Evolutionary conservation across 805 yeast genomes (phyloP).

Genomic region (Kodamaea kakaduensis): DNA sequence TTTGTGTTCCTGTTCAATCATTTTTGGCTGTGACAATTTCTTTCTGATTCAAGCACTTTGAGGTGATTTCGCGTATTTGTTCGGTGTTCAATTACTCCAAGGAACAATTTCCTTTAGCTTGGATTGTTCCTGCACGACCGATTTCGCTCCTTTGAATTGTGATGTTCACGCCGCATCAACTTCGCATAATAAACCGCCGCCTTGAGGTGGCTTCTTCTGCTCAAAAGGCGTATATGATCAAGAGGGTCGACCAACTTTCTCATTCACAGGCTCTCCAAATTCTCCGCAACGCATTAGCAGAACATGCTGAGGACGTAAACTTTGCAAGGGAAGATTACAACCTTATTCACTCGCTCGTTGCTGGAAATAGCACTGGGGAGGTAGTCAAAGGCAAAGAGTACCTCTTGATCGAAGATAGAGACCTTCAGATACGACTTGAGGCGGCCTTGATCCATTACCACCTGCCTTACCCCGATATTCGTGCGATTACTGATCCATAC

Average conservation of each 20-base stretch:
- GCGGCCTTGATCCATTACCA: constrained; percentile 41
- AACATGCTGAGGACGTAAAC: constrained; percentile 33
- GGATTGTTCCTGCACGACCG: too few relatives aligned
- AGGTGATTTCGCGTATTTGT: too few relatives aligned
- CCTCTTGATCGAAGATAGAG: constrained; percentile 21
- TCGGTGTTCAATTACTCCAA: too few relatives aligned
- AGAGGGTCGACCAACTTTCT: constrained; percentile 22
- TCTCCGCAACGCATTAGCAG: constrained; percentile 33
- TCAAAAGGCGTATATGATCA: constrained; percentile 24
- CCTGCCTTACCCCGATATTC: constrained; percentile 63
- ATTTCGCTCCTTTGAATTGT: too few relatives aligned
- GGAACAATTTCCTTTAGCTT: too few relatives aligned
- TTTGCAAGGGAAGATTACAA: constrained; percentile 33
- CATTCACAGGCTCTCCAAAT: constrained; percentile 26
- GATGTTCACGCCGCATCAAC: constrained; percentile 5
- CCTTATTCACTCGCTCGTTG: constrained; percentile 27
- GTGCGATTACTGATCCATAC: constrained; percentile 58
- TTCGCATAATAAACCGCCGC: constrained; percentile 7
- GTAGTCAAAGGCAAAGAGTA: constrained; percentile 11
- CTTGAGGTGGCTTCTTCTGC: constrained; percentile 8
- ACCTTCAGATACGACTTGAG: constrained; percentile 34
- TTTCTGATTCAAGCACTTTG: too few relatives aligned
- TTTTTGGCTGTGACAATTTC: too few relatives aligned
- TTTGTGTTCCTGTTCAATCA: too few relatives aligned
- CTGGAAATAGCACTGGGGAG: constrained; percentile 7